Conservation (phyloP, 805 yeast genomes). For the Lachancea lanzarotensis region DNA sequence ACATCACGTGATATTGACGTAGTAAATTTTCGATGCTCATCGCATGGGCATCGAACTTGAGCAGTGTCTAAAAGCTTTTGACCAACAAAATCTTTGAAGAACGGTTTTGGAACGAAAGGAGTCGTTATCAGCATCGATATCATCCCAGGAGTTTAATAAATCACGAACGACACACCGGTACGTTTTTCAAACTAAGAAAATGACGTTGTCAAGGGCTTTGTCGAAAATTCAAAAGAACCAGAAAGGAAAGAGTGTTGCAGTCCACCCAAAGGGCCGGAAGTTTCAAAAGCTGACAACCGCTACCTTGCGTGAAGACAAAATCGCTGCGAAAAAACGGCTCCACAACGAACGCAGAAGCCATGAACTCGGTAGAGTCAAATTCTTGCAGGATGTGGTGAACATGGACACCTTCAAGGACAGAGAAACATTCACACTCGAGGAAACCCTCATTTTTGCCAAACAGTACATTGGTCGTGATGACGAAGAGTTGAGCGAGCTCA, state of each 20-base stretch:
- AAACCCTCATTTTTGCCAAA: slow-evolving; percentile 54
- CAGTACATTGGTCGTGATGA: slow-evolving; percentile 63
- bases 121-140: neutral
- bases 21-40: slow-evolving; percentile 13
- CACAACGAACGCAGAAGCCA: slow-evolving; percentile 53
- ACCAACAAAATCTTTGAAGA: neutral
- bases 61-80: neutral
- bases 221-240: slow-evolving; percentile 29
- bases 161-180: neutral
- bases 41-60: slow-evolving; percentile 4
- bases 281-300: slow-evolving; percentile 80
- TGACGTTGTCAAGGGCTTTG: slow-evolving; percentile 33
- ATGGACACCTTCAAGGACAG: slow-evolving; percentile 35
- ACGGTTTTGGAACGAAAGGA: neutral
- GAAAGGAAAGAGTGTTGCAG: slow-evolving; percentile 24
- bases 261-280: slow-evolving; percentile 85
- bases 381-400: slow-evolving; percentile 52
- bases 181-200: slow-evolving; percentile 5
- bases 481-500: slow-evolving; percentile 62
- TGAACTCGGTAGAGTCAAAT: slow-evolving; percentile 52
- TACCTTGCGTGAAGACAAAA: slow-evolving; percentile 71
- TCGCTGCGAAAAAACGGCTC: slow-evolving; percentile 51
- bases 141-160: neutral
- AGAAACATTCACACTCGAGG: slow-evolving; percentile 45
- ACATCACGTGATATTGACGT: neutral